Evolutionary conservation across 495 filamentous ascomycete genomes (phyloP).

Genomic region (Aspergillus panamensis): DNA sequence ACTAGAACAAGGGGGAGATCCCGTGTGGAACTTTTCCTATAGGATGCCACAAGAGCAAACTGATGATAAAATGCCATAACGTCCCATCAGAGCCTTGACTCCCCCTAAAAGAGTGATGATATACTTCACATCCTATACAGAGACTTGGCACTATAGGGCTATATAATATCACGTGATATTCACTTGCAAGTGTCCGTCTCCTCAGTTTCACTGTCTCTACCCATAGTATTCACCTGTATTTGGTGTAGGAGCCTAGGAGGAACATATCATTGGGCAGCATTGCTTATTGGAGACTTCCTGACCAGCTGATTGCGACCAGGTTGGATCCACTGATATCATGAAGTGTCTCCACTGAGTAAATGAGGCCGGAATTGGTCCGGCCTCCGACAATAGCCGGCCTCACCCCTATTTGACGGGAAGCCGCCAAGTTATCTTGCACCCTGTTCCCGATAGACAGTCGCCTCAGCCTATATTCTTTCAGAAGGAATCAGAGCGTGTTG

Average conservation of each 20-base stretch:
- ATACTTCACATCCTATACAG: slow-evolving; percentile 27
- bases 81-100: slow-evolving; percentile 11
- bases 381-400: slow-evolving; percentile 44
- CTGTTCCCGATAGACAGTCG: background rate
- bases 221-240: background rate
- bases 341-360: slow-evolving; percentile 24
- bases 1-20: slow-evolving; percentile 5
- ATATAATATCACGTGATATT: slow-evolving; percentile 26
- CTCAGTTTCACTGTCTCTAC: background rate
- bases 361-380: slow-evolving; percentile 46
- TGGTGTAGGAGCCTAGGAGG: background rate
- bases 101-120: background rate
- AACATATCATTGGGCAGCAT: background rate
- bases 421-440: slow-evolving; percentile 8
- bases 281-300: background rate
- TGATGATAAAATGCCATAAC: background rate
- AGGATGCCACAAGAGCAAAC: background rate
- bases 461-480: too few species aligned
- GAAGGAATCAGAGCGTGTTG: too few species aligned
- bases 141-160: slow-evolving; percentile 30
- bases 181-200: slow-evolving; percentile 13
- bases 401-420: slow-evolving; percentile 2
- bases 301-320: background rate
- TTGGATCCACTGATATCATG: slow-evolving; percentile 1
- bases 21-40: background rate